phyloP scores from a whole-genome alignment of 306 rosid genomes.

The Oxytropis ochrocephala region DNA sequence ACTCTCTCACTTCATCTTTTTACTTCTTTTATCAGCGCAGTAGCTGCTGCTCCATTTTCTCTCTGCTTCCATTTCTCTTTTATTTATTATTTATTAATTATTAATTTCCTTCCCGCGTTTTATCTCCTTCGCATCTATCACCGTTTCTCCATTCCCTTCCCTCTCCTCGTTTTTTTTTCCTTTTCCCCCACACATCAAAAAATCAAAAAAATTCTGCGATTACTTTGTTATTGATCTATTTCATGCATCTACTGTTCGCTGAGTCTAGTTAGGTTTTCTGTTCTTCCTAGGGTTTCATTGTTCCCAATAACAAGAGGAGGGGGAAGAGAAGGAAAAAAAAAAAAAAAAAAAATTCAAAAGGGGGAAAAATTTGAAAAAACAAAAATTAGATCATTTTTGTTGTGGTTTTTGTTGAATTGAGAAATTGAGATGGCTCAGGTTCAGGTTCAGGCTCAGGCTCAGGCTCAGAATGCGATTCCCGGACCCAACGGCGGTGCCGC shows the following conservation, averaged over 20 bases:
- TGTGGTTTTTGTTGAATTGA: neutral
- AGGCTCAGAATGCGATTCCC: constrained; percentile 56
- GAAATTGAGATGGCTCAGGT: constrained; percentile 69
- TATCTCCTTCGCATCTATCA: constrained; percentile 46
- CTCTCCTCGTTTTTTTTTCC: constrained; percentile 69
- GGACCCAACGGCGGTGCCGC: constrained; percentile 47
- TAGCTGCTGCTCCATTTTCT: constrained; percentile 36
- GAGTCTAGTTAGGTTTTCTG: constrained; percentile 19
- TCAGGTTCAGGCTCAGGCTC: constrained; percentile 74
- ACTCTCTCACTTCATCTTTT: neutral
- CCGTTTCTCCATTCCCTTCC: constrained; percentile 55
- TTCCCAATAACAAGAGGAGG: constrained; percentile 80
- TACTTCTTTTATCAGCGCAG: constrained; percentile 29
- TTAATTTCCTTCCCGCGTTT: neutral
- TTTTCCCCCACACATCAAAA: neutral
- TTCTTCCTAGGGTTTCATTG: constrained; percentile 46
- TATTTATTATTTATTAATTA: neutral
- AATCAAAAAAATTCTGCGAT: neutral
- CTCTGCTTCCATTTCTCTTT: neutral
- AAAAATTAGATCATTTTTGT: neutral
- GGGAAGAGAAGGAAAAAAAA: constrained; percentile 54
- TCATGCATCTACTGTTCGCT: constrained; percentile 1
- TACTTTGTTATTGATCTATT: neutral
- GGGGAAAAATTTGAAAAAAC: neutral
- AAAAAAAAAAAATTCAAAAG: neutral